These are phyloP conservation scores for Furcasterigmium furcatum DNA, from an alignment of 2,329 filamentous ascomycete species.

Conservation along the genomic window DNA sequence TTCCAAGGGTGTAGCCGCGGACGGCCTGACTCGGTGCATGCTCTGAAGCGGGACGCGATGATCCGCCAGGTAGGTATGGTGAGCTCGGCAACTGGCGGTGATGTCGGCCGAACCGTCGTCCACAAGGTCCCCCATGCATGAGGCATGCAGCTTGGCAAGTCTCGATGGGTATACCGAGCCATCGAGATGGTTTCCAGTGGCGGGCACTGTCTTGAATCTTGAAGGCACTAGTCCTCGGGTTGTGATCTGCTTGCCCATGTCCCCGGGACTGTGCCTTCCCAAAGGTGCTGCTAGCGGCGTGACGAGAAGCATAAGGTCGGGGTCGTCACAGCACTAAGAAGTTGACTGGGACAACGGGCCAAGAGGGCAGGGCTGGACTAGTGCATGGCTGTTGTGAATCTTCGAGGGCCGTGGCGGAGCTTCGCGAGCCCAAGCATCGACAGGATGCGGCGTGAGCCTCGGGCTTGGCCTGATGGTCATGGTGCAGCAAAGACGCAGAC, in stretches of 20 bases:
- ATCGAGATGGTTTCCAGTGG: not conserved
- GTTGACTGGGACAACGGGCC: constrained; percentile 2
- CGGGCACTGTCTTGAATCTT: not conserved
- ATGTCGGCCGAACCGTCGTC: too few relatives aligned
- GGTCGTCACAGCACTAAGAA: constrained; percentile 5
- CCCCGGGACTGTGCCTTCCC: constrained; percentile 3
- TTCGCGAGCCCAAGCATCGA: too few relatives aligned
- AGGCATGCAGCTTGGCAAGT: not conserved
- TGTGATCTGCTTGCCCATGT: not conserved
- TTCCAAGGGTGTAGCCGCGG: not conserved
- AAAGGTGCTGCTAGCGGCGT: constrained; percentile 9
- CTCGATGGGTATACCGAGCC: not conserved
- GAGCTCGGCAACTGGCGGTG: too few relatives aligned
- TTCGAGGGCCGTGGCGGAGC: too few relatives aligned
- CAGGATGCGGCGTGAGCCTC: too few relatives aligned
- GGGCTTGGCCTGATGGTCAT: too few relatives aligned
- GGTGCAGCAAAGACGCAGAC: too few relatives aligned
- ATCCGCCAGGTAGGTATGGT: too few relatives aligned
- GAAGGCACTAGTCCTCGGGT: too few relatives aligned
- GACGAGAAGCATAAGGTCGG: constrained; percentile 7
- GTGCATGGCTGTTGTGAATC: too few relatives aligned
- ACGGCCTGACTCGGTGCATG: not conserved
- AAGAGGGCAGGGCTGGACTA: not conserved
- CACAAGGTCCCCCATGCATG: not conserved
- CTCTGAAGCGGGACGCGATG: too few relatives aligned